Evolutionary conservation across 1,284 basidiomycete genomes (phyloP), one percentile per base, ranked within the genome.

Genomic region (Cryptococcus sp.): DNA sequence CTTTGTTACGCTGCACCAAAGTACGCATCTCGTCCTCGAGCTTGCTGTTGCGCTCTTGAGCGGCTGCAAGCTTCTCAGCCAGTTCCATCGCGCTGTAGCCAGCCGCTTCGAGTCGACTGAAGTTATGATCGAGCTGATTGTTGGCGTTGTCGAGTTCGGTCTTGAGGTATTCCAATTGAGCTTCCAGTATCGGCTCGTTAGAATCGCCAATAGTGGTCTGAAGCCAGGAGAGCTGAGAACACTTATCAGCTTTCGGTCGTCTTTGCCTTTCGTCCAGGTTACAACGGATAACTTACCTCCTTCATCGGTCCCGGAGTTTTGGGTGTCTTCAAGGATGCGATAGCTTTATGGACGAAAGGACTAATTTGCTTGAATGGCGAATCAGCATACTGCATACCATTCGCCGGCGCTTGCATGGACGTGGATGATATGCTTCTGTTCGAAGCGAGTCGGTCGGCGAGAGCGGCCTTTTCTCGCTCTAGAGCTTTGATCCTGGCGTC

Each of bases 61-160:
- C 79, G 4, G 62, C 63, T 1, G 79, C 74, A 0, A 82, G 72
- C 58, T 79, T 71, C 17, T 78, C 72, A 2, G 78, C 75, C n/a
- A 82, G 65, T 2, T 67, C 60, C n/a, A 80, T 61, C 2, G 75
- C 73, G 11, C 74, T 71, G 17, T 77, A 56, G 1, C 80, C 80
- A 0, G 80, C 78, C 7, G 70, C 68, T 54, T 80, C 78, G 16
- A 82, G 74, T 39, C 78, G 68, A 23, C 67, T 70, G 52, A 82
- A 78, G 69, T 82, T 82, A 52, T 69, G 63, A 65, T 82, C 81
- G 13, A 82, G 74, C 41, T 79, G 76, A 1, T 66, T 62, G 60
- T 82, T 80, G 13, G 79, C 80, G 15, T 69, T 63, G 5, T 70
- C 60, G 17, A 82, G 72, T 57, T 81, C 77, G 0, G 65, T 54